Evolutionary conservation across 768 basidiomycete genomes (phyloP).

Genomic region (Brasilioporus rufonigricans): DNA sequence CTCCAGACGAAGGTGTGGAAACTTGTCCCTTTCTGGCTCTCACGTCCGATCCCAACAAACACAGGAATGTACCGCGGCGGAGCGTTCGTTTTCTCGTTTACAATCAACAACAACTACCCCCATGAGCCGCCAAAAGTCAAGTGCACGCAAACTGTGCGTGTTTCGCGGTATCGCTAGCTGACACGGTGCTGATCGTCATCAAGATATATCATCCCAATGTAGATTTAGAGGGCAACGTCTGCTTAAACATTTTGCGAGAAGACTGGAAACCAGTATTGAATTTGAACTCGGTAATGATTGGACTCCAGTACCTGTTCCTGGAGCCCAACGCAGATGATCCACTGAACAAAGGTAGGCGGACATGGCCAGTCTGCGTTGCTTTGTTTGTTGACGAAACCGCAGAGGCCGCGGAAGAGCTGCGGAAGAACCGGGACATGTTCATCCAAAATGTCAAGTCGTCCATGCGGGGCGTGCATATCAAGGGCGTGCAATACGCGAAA

Average conservation of each 20-base stretch:
- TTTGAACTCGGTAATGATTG: constrained; percentile 97
- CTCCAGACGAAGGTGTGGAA: constrained; percentile 87
- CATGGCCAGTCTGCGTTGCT: background rate
- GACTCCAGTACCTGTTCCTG: constrained; percentile 95
- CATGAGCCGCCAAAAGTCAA: constrained; percentile 99
- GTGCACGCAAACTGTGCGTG: constrained; percentile 84
- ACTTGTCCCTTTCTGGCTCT: background rate
- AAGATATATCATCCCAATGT: constrained; percentile 99
- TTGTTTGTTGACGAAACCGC: constrained; percentile 20
- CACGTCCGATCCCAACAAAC: constrained; percentile 1
- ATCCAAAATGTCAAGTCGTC: constrained; percentile 80
- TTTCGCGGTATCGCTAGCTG: background rate
- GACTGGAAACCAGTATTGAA: constrained; percentile 99
- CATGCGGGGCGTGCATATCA: constrained; percentile 79
- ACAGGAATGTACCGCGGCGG: constrained; percentile 98
- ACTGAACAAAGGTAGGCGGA: constrained; percentile 89
- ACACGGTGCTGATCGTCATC: constrained; percentile 4
- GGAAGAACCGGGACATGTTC: constrained; percentile 84
- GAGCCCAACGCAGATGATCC: constrained; percentile 99
- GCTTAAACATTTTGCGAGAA: constrained; percentile 96
- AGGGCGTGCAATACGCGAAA: constrained; percentile 75
- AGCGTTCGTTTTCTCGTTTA: constrained; percentile 89
- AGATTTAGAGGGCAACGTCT: constrained; percentile 97
- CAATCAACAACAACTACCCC: constrained; percentile 96
- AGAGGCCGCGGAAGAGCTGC: constrained; percentile 97